Base-by-base conservation (phyloP, 2,329 filamentous ascomycete genomes). In the Calonectria hongkongensis region DNA sequence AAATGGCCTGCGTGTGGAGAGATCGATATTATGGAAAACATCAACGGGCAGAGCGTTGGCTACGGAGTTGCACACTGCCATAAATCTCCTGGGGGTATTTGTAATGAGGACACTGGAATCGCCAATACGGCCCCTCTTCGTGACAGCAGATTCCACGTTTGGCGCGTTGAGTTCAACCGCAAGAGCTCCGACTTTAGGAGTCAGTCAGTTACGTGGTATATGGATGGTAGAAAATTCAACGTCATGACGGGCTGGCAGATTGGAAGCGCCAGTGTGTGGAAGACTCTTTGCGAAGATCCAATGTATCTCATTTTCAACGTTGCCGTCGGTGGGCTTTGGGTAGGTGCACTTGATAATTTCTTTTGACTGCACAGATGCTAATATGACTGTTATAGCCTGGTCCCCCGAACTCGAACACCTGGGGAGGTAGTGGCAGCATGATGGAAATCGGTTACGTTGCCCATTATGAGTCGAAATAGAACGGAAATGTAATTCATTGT, bases 21-120 rank as follows among this genome's bases (percentile, higher is more conserved):
- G 84, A 82, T 91, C 62, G 90, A 91, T 78, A 87, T 91, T 74
- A 84, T 91, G 80, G 89, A 91, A 84, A 87, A 86, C 68, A 81
- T 90, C 76, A 89, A 90, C 80, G 89, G 89, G 8, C 66, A 83
- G 41, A 81, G 81, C 4, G 85, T 82, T 1, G 88, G 82, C 13
- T 86, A 87, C 68, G 89, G 87, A 30, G 89, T 87, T 10, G 81
- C 87, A 2, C 90, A 91, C 83, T 91, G 89, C 81, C 87, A 88
- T 28, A 74, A 74, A 21, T 72, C 78, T 6, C 80, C 81, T 6
- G 88, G 87, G 15, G 88, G 88, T 12, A 82, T 86, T 45, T 91
- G 89, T 84, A 86, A 87, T 54, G 89, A 90, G 81, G 86, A 86
- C 1, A 78, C 66, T 30, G 89, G 89, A 12, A 81, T 85, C 21